phyloP scores from a whole-genome alignment of 768 basidiomycete genomes.

The Rhodocollybia butyracea region DNA sequence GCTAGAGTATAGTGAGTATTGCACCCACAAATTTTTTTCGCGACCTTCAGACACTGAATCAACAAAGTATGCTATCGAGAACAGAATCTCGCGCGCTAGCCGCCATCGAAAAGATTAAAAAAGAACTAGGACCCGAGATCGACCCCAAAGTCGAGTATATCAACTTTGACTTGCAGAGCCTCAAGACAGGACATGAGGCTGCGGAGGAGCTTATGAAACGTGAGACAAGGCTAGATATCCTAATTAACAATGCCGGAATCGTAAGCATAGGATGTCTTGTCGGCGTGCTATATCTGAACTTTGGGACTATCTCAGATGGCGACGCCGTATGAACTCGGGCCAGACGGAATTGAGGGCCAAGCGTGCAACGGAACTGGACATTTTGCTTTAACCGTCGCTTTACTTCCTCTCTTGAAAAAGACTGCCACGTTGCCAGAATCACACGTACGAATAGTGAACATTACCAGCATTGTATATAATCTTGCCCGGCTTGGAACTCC shows the following conservation, averaged over 20 bases:
- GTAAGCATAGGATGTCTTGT: background rate
- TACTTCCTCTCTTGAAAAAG: background rate
- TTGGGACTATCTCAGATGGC: background rate
- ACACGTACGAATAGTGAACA: slow-evolving; percentile 3
- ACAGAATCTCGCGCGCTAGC: background rate
- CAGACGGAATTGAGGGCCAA: slow-evolving; percentile 5
- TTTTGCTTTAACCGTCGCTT: background rate
- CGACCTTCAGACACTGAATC: too few species aligned
- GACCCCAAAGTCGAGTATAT: slow-evolving; percentile 5
- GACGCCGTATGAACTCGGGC: background rate
- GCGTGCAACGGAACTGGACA: background rate
- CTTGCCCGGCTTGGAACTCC: background rate
- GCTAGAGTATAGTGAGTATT: slow-evolving; percentile 5
- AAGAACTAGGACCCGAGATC: background rate
- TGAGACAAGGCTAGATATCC: slow-evolving; percentile 9
- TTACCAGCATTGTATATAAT: background rate
- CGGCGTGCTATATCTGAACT: background rate
- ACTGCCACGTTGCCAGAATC: background rate
- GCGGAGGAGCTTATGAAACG: slow-evolving; percentile 1
- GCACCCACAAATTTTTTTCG: background rate
- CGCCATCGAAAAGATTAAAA: slow-evolving; percentile 5
- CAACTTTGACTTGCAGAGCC: slow-evolving; percentile 6
- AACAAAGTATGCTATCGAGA: background rate
- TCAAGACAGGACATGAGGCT: slow-evolving; percentile 4
- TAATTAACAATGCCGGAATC: slow-evolving; percentile 10